phyloP scores from a whole-genome alignment of 208 protist genomes.

The Acanthamoeba lenticulata region DNA sequence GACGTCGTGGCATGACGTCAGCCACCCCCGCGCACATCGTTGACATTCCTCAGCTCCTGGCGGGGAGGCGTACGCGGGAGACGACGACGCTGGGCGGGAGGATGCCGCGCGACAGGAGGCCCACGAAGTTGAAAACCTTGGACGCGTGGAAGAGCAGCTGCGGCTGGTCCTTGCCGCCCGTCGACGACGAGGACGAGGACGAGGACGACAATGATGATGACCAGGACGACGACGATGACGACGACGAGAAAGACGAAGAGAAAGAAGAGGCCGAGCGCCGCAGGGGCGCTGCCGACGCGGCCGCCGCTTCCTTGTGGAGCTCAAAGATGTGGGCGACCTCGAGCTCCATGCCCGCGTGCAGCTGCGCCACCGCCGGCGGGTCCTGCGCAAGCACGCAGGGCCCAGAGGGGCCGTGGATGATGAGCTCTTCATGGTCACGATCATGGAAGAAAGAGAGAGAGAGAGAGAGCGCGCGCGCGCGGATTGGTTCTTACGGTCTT shows the following conservation, averaged over 20 bases:
- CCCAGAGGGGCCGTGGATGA: neutral
- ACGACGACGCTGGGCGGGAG: conserved; percentile 68
- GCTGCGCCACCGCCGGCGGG: neutral
- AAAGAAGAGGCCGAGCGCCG: neutral
- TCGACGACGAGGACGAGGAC: neutral
- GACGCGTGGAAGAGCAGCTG: conserved; percentile 72
- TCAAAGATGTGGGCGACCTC: neutral
- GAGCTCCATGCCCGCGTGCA: neutral
- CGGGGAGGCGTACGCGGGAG: neutral
- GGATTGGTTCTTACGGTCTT: too few species aligned
- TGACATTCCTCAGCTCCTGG: too few species aligned
- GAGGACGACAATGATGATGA: neutral
- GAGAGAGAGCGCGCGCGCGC: too few species aligned
- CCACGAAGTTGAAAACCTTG: conserved; percentile 59
- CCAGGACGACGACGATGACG: neutral
- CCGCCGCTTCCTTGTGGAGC: neutral
- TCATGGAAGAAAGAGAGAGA: too few species aligned
- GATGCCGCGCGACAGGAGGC: conserved; percentile 75
- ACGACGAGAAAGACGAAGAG: neutral
- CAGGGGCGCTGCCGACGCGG: neutral
- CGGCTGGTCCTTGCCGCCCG: too few species aligned
- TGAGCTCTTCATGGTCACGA: too few species aligned
- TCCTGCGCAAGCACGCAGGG: neutral
- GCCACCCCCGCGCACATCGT: neutral
- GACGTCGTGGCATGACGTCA: neutral